Conservation (phyloP, 1,139 yeast genomes). For the Sugiyamaella sp. region DNA sequence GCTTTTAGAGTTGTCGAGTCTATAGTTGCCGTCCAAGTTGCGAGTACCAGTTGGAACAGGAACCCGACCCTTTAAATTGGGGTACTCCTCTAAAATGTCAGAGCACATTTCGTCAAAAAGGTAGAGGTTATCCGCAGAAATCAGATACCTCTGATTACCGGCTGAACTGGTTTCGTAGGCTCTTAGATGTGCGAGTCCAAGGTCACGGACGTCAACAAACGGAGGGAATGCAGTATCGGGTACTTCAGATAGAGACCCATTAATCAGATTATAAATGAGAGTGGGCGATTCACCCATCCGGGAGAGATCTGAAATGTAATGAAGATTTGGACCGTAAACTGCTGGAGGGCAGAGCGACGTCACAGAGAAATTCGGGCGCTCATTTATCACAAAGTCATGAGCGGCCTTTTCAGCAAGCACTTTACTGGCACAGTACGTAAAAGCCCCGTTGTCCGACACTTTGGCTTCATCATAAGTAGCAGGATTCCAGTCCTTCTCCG, state of each 20-base stretch:
- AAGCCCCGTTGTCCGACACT: slow-evolving; percentile 1
- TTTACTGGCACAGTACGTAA: slow-evolving; percentile 46
- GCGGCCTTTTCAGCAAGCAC: slow-evolving; percentile 49
- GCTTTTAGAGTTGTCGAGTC: background rate
- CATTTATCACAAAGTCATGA: slow-evolving; percentile 47
- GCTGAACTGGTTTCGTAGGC: slow-evolving; percentile 45
- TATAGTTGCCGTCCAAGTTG: background rate
- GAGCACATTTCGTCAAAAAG: slow-evolving; percentile 43
- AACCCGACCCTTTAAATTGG: slow-evolving; percentile 43
- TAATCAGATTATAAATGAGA: slow-evolving; percentile 42
- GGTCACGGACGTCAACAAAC: slow-evolving; percentile 56
- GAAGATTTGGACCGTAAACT: slow-evolving; percentile 53
- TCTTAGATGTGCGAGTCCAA: slow-evolving; percentile 53
- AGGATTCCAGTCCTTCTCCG: slow-evolving; percentile 50
- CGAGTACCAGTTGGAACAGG: background rate
- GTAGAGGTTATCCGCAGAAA: slow-evolving; percentile 45
- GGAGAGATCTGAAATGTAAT: slow-evolving; percentile 34
- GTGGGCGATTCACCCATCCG: slow-evolving; percentile 28
- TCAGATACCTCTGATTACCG: slow-evolving; percentile 48
- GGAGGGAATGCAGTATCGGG: slow-evolving; percentile 23
- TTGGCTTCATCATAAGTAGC: slow-evolving; percentile 46
- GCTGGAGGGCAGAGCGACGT: slow-evolving; percentile 52
- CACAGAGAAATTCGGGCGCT: slow-evolving; percentile 46
- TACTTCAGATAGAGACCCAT: slow-evolving; percentile 26
- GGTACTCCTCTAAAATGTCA: slow-evolving; percentile 43